Evolutionary conservation across 1,284 basidiomycete species (phyloP), one percentile per base, ranked within the genome.

Genomic region (Austroboletus novae-zelandiae): DNA sequence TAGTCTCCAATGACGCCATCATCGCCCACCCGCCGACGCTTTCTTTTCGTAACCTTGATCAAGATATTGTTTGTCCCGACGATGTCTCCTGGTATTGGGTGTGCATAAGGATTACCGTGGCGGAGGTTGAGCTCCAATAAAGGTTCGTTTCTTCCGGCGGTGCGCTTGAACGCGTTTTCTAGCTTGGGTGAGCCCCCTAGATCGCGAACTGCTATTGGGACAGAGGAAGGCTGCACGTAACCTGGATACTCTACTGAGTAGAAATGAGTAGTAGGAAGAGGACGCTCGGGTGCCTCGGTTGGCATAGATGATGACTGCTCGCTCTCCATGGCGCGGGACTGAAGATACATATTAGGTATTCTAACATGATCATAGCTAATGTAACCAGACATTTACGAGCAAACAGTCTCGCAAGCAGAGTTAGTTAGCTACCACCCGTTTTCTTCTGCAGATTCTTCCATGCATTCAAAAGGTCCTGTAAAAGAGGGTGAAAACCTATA

Each of bases 231-330:
- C 10, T 77, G 72, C 45, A 97, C 85, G 57, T 91, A 91, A 48
- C 92, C 92, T 8, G 93, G 94, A 70, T 93, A 95, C 69, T 97
- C 94, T 57, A 97, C 74, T 4, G 91, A 86, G 61, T 88, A 90
- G 68, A 85, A 88, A 18, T 81, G 73, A 4, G 74, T 73, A 30
- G 79, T 74, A 9, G 87, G 82, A 9, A 94, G 74, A 7, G 79
- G 71, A 14, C 59, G 70, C 50, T 74, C 71, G 9, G 71, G 74
- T 0, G 81, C 78, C 40, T 56, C 56, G 18, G 58, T 46, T 35
- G 64, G 54, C 6, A 44, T 41, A 25, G 56, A 51, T 5, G 53
- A 44, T 5, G 54, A 20, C 42, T 52, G 56, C 15, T 46, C 35
- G 4, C 13, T 17, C 42, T 61, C 43, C 60, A 66, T 65, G 31